These are phyloP conservation scores for Apophysomyces ossiformis DNA, from an alignment of 371 early-diverging fungal genomes.

Conservation along the genomic window DNA sequence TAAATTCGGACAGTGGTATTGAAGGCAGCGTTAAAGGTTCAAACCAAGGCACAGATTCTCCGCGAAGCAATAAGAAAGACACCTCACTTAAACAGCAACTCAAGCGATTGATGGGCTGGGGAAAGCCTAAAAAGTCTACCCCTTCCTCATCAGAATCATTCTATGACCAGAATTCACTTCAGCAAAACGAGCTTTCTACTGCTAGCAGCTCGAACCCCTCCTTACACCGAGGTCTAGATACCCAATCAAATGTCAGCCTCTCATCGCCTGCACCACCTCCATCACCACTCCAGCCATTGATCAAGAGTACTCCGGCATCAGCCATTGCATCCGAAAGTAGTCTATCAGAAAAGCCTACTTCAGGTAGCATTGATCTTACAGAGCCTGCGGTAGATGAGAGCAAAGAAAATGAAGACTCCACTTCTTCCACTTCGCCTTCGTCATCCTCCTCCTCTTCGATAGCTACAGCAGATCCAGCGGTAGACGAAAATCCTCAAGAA, in stretches of 20 bases:
- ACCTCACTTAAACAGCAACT: neutral
- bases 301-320: neutral
- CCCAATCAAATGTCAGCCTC: neutral
- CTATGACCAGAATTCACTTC: neutral
- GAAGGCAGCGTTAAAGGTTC: neutral
- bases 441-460: neutral
- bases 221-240: neutral
- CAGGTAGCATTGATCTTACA: neutral
- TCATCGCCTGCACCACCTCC: neutral
- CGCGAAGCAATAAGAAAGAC: neutral
- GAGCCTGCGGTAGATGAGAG: neutral
- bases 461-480: neutral
- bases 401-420: neutral
- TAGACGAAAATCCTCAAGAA: neutral
- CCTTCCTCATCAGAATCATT: neutral
- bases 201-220: constrained; percentile 1
- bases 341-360: neutral
- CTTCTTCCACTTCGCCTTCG: neutral
- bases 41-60: neutral
- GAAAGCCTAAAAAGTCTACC: neutral
- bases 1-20: neutral
- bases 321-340: neutral
- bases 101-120: constrained; percentile 1
- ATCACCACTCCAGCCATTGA: neutral
- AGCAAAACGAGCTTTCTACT: neutral